Evolutionary conservation across 371 early-diverging fungal species (phyloP), one percentile per base, ranked within the genome.

Genomic region (Gilbertella persicaria): DNA sequence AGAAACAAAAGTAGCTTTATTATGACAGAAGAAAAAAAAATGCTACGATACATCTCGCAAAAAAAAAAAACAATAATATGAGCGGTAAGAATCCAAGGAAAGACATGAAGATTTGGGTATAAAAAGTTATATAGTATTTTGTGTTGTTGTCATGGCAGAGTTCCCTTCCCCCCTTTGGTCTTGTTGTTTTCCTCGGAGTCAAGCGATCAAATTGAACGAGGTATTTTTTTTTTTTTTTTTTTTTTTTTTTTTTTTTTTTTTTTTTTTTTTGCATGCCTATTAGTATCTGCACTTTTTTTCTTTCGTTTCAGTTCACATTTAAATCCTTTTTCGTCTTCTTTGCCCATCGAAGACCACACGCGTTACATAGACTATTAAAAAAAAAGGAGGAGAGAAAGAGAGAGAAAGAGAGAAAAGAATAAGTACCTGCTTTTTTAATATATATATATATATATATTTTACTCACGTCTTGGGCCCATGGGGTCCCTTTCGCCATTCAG

Each of bases 401-500:
- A 47, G 17, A 30, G 17, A 20, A 6, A 25, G 25, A 41, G 48
- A 16, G 14, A 12, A 25, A 16, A 17, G 23, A 17, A 30, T 30
- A 26, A 12, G 23, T 20, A 53, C 25, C 21, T 37, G 3, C 16
- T 28, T 21, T 19, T 25, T 37, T 13, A 9, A n/a, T n/a, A n/a
- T n/a, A n/a, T n/a, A n/a, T n/a, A n/a, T n/a, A n/a, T n/a, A n/a
- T n/a, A n/a, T n/a, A n/a, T n/a, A n/a, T n/a, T n/a, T n/a, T n/a
- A 58, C 73, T 60, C 65, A 78, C 75, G 71, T 75, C 60, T 73
- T 78, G 12, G 86, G 79, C 10, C 90, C 90, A 46, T 80, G 77
- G 26, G 88, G 88, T 2, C 90, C 90, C 53, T 84, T 79, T 33
- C 92, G 76, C 92, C 93, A 93, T 52, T 86, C 86, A 1, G 91